Base-by-base conservation (phyloP, 139 green algal genomes). In the Yamagishiella unicocca region DNA sequence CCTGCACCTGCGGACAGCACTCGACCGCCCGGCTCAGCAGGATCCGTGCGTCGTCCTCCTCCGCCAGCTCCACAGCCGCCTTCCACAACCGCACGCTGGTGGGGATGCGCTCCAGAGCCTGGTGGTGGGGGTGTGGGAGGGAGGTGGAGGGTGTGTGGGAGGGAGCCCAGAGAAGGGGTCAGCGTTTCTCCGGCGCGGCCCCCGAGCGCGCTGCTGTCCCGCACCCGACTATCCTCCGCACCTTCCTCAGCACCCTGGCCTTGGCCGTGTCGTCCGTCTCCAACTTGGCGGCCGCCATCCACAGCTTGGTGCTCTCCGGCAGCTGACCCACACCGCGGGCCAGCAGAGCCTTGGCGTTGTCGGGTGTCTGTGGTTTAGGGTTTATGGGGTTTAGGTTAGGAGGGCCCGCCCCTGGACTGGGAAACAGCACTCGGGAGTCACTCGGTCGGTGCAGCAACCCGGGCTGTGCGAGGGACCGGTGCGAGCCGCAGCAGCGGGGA, bases 41-140 rank as follows among this genome's bases (percentile, higher is more conserved):
- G 27, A 98, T 92, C 55, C 95, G 89, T 12, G 96, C 96, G 89
- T 99, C 98, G 45, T 99, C 97, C 86, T 99, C 96, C 27, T 90
- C 91, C 22, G 94, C 95, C 68, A 99, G 92, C 82, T 99, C 98
- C 61, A 99, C 97, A 27, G 96, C 95, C 45, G 96, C 96, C 90
- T 99, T 99, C 98, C 98, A 99, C 85, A 99, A 91, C n/a, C 93
- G 90, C 78, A 99, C 95, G 45, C 74, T 92, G 84, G 92, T 95
- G 10, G 97, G 97, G 46, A 98, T 94, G 74, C 96, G 94, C 93
- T 85, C 79, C 79, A 85, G 58, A 0, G 79, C 79, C 79, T 85
- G 40, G 3, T 14, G 27, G 38, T 0, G 55, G 37, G 37, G 38
- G 5, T 29, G 35, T 5, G 27, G 24, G n/a, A 6, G 43, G 73